phyloP scores from a whole-genome alignment of 106 monocot species.

The Phalaenopsis aphrodite region DNA sequence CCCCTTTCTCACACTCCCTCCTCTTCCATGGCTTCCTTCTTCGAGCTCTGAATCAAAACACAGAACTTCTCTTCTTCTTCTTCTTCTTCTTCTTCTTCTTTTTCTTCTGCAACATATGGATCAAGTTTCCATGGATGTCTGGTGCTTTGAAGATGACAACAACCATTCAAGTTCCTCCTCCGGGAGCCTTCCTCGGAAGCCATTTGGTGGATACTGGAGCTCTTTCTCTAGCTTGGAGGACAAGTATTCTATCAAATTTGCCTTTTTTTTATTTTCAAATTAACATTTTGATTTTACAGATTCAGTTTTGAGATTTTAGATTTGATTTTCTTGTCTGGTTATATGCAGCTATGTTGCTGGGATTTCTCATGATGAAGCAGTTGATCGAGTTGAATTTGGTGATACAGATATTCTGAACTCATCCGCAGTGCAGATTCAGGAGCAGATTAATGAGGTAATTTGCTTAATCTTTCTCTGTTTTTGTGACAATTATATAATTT shows the following conservation, averaged over 20 bases:
- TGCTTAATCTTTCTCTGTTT: not conserved
- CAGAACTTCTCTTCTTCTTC: not conserved
- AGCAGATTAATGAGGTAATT: conserved; percentile 4
- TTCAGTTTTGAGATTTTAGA: not conserved
- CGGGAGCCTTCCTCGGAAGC: conserved; percentile 3
- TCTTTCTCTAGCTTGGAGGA: conserved; percentile 6
- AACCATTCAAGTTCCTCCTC: conserved; percentile 3
- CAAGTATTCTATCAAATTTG: not conserved
- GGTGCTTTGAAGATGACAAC: conserved; percentile 4
- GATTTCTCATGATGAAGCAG: not conserved
- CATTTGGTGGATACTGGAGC: conserved; percentile 5
- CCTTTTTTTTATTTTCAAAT: not conserved
- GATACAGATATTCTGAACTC: not conserved
- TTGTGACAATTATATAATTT: not conserved
- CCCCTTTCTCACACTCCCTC: not conserved
- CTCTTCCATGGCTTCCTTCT: not conserved
- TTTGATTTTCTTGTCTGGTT: not conserved
- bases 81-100: not conserved
- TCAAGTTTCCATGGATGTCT: conserved; percentile 2
- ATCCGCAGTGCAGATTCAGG: not conserved
- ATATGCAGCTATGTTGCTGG: not conserved
- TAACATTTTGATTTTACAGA: too few relatives aligned
- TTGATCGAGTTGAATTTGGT: not conserved
- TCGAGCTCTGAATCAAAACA: not conserved
- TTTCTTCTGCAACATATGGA: conserved; percentile 1